phyloP scores from a whole-genome alignment of 768 basidiomycete genomes.

The Suillus bovinus region DNA sequence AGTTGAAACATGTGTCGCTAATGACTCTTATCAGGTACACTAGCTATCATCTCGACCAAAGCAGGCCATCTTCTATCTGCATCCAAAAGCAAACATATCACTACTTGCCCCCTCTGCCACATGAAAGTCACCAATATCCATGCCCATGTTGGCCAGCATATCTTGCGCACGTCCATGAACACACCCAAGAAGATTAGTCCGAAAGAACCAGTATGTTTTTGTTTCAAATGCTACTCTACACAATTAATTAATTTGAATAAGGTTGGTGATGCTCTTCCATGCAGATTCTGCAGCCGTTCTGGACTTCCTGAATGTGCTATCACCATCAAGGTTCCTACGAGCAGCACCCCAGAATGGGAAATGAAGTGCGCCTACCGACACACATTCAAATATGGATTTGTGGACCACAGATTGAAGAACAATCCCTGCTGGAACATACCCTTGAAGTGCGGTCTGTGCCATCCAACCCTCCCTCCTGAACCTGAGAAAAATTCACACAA shows the following conservation, averaged over 20 bases:
- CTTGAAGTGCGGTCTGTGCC: background rate
- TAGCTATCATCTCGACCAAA: background rate
- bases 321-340: background rate
- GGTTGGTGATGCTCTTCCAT: background rate
- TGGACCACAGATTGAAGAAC: background rate
- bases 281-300: background rate
- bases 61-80: background rate
- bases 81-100: background rate
- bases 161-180: background rate
- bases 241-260: background rate
- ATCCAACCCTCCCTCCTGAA: background rate
- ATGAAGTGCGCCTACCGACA: background rate
- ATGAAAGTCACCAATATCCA: background rate
- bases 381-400: background rate
- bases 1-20: no score
- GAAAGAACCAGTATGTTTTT: background rate
- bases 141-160: background rate
- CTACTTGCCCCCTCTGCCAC: background rate
- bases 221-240: background rate
- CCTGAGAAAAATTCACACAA: background rate
- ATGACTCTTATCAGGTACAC: background rate
- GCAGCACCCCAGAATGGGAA: background rate
- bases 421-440: background rate
- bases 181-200: background rate
- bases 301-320: background rate